Evolutionary conservation across 495 filamentous ascomycete genomes (phyloP), one percentile per base, ranked within the genome.

Genomic region (Tuber brumale): DNA sequence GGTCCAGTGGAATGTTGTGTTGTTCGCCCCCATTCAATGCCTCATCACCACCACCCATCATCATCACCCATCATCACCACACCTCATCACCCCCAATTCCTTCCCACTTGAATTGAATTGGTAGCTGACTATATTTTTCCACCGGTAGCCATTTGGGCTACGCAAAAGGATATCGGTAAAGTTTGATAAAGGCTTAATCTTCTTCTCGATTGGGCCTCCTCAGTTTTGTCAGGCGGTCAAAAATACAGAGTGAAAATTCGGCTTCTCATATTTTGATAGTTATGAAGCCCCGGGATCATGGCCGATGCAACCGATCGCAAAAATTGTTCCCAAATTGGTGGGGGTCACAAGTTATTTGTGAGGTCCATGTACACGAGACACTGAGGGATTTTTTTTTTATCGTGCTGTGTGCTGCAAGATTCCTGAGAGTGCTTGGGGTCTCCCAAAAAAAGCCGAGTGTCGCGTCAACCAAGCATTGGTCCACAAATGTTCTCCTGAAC

Each of bases 391-490:
- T 80, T 80, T 80, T 80, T 80, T 71, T 76, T 51, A 69, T 71
- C 72, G 70, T 70, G 70, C 74, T 79, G 79, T 72, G 70, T 66
- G 70, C 74, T 79, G 79, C 73, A 80, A 80, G 77, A 77, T 70
- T 76, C 70, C 77, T 80, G 70, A 44, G 72, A 70, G 72, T 77
- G 48, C 51, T 51, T 71, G 71, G 45, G 45, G 45, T 70, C 69
- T 71, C 75, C 66, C 70, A 19, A 79, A 80, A 71, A 79, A 80
- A 78, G 73, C 75, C 37, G 70, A 74, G 77, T 80, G 74, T 81
- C 79, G 79, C 79, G 79, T 80, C 79, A 80, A 75, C 70, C 76
- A 80, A 80, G 78, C 78, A 81, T 80, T 81, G 79, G 77, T 79
- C 69, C 74, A 75, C 51, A 76, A 81, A 76, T 74, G 73, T 71